Evolutionary conservation across 345 rosid genomes (phyloP).

Genomic region (Boechera divaricarpa): DNA sequence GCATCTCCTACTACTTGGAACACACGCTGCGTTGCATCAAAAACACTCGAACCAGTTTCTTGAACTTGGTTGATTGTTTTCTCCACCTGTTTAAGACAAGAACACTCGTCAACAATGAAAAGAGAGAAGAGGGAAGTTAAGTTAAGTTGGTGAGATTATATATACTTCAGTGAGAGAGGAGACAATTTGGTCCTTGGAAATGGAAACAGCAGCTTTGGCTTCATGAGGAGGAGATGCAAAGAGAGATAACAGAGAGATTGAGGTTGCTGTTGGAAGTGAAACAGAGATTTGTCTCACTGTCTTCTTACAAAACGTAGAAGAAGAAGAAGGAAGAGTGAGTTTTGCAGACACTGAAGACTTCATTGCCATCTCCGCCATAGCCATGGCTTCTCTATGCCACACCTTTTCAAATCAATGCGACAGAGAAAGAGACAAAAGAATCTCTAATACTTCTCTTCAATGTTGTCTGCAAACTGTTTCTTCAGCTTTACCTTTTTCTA

Average conservation of each 20-base stretch:
- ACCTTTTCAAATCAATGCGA: constrained; percentile 17
- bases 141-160: not conserved
- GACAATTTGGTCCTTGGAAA: constrained; percentile 85
- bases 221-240: constrained; percentile 59
- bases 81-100: constrained; percentile 62
- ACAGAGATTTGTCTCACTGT: constrained; percentile 53
- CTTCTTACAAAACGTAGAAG: constrained; percentile 40
- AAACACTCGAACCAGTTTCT: constrained; percentile 65
- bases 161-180: constrained; percentile 80
- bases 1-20: constrained; percentile 66
- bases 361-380: constrained; percentile 61
- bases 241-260: constrained; percentile 67
- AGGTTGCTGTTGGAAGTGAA: constrained; percentile 64
- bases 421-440: constrained; percentile 40
- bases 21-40: constrained; percentile 65
- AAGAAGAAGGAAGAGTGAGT: constrained; percentile 48
- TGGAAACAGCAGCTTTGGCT: constrained; percentile 66
- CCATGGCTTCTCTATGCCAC: constrained; percentile 42
- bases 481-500: not conserved
- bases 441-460: constrained; percentile 1
- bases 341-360: constrained; percentile 56
- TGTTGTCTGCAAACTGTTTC: constrained; percentile 36
- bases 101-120: not conserved
- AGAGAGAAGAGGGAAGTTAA: not conserved
- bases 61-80: constrained; percentile 79